These are phyloP conservation scores for Rhodotorula sp. DNA, from an alignment of 1,284 basidiomycete genomes.

Conservation along the genomic window DNA sequence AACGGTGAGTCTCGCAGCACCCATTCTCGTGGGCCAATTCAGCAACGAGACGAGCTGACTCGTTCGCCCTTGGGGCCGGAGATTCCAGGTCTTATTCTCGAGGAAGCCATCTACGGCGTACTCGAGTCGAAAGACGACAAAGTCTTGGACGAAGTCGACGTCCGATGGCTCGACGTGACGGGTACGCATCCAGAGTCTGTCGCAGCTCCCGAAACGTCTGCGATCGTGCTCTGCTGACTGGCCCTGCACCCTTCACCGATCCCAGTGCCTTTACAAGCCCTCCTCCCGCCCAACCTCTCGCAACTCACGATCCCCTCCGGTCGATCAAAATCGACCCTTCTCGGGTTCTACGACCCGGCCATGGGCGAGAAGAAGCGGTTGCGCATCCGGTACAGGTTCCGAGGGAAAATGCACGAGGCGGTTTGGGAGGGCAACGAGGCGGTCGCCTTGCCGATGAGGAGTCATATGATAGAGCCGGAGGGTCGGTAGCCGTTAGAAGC, in stretches of 20 bases:
- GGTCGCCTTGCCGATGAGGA: constrained; percentile 69
- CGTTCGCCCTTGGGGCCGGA: no score
- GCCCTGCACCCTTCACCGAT: constrained; percentile 53
- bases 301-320: constrained; percentile 76
- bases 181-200: constrained; percentile 3
- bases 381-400: constrained; percentile 73
- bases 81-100: constrained; percentile 62
- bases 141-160: constrained; percentile 14
- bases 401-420: constrained; percentile 68
- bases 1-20: constrained; percentile 45
- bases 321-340: constrained; percentile 54
- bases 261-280: constrained; percentile 73
- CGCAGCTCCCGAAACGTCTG: no score
- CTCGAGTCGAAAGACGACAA: constrained; percentile 22
- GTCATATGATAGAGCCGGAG: constrained; percentile 28
- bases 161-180: constrained; percentile 35
- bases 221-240: constrained; percentile 43
- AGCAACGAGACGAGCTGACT: no score
- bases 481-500: neutral
- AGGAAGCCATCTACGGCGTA: constrained; percentile 66
- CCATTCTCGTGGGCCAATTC: no score
- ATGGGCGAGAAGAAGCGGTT: constrained; percentile 65
- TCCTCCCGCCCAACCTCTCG: constrained; percentile 63
- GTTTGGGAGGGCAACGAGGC: constrained; percentile 68
- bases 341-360: constrained; percentile 51